Evolutionary conservation across 139 green algal species (phyloP), one percentile per base, ranked within the genome.

Genomic region (Astrephomene gubernaculifera): DNA sequence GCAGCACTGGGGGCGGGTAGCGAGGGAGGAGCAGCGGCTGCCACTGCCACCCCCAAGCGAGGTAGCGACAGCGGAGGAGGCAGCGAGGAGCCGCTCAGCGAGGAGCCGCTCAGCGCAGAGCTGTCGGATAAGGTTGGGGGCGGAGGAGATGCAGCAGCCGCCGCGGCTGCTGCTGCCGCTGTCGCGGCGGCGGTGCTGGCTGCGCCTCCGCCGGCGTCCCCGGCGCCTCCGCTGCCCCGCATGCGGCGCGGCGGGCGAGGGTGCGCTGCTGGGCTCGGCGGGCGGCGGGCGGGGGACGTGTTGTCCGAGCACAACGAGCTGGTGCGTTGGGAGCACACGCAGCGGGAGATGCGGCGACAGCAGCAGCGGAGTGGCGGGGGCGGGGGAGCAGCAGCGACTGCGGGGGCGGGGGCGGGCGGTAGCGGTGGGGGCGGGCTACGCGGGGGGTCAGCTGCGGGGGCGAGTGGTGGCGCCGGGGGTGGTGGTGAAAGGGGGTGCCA

Each of bases 261-360:
- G 57, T 24, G 57, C 17, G 21, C 21, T 65, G 17, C 21, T 25
- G 57, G 17, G 14, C 57, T 5, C 71, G 17, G 45, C 43, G 43
- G 70, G 25, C 49, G 38, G 38, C 33, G 65, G 35, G 5, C 52
- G 38, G 10, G 3, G 29, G 76, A 83, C 57, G 17, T 82, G 22
- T 60, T 83, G 39, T 83, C 76, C 8, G 60, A 61, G 41, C 76
- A 83, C 76, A 83, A 83, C 60, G 22, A 35, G 76, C 39, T 63
- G 19, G 76, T 83, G 21, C 36, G 36, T 29, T n/a, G n/a, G 43
- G 76, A 83, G 76, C 76, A 83, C 57, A 39, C 61, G n/a, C 76
- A 83, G 76, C 29, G 76, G n/a, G 76, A 83, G 76, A n/a, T 61
- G 57, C 60, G 76, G 43, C 57, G 76, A 41, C 57, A 61, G 76